Evolutionary conservation across 805 yeast species (phyloP), one percentile per base, ranked within the genome.

Genomic region (Yamadazyma endophytica): DNA sequence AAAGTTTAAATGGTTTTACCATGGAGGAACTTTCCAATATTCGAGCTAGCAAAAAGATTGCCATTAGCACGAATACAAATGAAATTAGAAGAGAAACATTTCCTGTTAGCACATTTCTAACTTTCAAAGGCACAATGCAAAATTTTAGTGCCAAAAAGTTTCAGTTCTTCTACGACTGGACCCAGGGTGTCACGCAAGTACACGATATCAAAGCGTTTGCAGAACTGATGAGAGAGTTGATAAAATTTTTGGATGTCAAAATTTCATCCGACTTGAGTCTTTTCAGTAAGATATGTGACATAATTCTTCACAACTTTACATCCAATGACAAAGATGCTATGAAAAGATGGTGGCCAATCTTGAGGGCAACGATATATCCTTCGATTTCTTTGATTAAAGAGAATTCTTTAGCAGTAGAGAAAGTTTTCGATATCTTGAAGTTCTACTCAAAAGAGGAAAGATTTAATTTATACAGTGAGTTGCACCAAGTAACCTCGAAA

Each of bases 391-490:
- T 76, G 17, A 53, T 79, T 4, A 70, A 64, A 9, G 70, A 70
- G 12, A 79, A 81, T 43, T 72, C 85, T 9, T 63, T 77, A 4
- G 71, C 76, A 0, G 68, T 80, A 7, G 75, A 77, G 38, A 81
- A 75, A 39, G 72, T 85, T 1, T 86, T 59, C 46, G 53, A 60
- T 6, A 46, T 87, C 1, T 49, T 90, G 37, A 52, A 64, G 6
- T 44, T 53, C 20, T 86, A 70, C 47, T 62, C 86, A 2, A 49
- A 75, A 21, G 82, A 82, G 31, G 69, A 68, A 35, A 68, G 97
- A 28, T 89, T 74, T 54, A 77, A 81, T 35, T 54, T 90, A 13
- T 89, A 89, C 51, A 92, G 95, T 22, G 96, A 88, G 44, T 69
- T 86, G 50, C 66, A 73, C 31, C 71, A 68, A 21, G 76, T 71